Evolutionary conservation across 805 yeast genomes (phyloP), one percentile per base, ranked within the genome.

Genomic region (Candida ficus): DNA sequence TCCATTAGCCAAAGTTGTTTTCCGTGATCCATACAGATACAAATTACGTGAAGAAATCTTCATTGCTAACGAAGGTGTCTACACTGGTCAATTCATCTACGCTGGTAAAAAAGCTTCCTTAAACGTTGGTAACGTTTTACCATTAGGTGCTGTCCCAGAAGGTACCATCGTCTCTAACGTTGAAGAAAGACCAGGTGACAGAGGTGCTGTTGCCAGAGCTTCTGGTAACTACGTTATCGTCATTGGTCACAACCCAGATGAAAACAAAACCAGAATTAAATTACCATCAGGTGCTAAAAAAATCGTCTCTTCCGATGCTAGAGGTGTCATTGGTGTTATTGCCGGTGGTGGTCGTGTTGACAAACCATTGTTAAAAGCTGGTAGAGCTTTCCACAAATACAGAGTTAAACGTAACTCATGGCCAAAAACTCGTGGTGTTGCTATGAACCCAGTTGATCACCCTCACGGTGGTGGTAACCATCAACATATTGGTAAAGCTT

Each of bases 381-480:
- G 98, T 79, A 89, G 95, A 80, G 99, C 99, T 58, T 91, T 83
- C 96, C 96, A 91, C 90, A 91, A 91, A 81, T 90, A 84, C 93
- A 90, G 75, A 77, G 95, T 90, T 66, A 93, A 93, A 95, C 83
- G 98, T 80, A 89, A 93, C 95, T 88, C 96, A 58, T 93, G 98
- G 98, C 99, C 99, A 77, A 90, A 88, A 86, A 93, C 98, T 68
- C 89, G 98, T 81, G 99, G 98, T 91, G 98, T 91, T 71, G 99
- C 99, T 72, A 91, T 93, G 99, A 91, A 91, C 80, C 98, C 98
- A 74, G 99, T 91, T 73, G 99, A 91, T 73, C 99, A 91, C 81
- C 99, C 99, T 73, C 99, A 91, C 75, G 99, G 99, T 87, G 98
- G 99, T 91, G 99, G 99, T 91, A 90, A 90, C 96, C 98, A 91